These are phyloP conservation scores for Sarocladium kiliense DNA, from an alignment of 2,329 filamentous ascomycete species.

Conservation along the genomic window DNA sequence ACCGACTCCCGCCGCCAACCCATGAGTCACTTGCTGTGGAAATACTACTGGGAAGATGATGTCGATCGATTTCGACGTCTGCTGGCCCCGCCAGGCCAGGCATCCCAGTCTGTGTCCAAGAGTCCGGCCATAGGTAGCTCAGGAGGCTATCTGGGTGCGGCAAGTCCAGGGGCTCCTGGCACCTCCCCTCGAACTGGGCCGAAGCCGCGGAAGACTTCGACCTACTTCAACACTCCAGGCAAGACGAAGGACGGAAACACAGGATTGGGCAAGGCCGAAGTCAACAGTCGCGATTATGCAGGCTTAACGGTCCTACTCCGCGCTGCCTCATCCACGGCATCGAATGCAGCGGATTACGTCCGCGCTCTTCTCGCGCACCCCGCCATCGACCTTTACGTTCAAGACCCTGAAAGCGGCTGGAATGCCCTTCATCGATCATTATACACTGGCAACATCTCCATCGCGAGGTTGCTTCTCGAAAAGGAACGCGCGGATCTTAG, in stretches of 20 bases:
- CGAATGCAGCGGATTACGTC: conserved; percentile 69
- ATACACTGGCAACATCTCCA: conserved; percentile 82
- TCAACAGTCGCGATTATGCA: conserved; percentile 78
- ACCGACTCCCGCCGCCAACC: conserved; percentile 29
- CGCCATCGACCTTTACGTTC: conserved; percentile 75
- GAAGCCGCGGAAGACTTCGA: conserved; percentile 51
- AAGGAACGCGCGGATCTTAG: conserved; percentile 64
- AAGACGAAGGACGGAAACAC: conserved; percentile 39
- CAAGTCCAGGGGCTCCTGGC: conserved; percentile 34
- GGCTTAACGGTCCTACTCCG: conserved; percentile 83
- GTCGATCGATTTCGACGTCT: conserved; percentile 90
- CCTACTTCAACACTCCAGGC: conserved; percentile 33
- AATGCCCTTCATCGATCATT: conserved; percentile 88
- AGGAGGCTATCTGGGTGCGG: conserved; percentile 22
- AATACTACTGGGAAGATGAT: conserved; percentile 95
- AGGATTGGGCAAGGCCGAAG: conserved; percentile 53
- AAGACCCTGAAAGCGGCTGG: conserved; percentile 92
- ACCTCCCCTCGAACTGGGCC: conserved; percentile 44
- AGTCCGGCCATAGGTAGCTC: conserved; percentile 40
- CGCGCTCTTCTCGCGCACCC: conserved; percentile 76
- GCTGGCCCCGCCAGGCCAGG: conserved; percentile 66
- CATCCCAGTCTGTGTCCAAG: conserved; percentile 48
- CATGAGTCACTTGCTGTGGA: conserved; percentile 98
- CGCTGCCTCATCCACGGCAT: conserved; percentile 68
- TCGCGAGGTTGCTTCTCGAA: conserved; percentile 76